Base-by-base conservation (phyloP, 2,329 filamentous ascomycete genomes). In the Aspergillus sp. region DNA sequence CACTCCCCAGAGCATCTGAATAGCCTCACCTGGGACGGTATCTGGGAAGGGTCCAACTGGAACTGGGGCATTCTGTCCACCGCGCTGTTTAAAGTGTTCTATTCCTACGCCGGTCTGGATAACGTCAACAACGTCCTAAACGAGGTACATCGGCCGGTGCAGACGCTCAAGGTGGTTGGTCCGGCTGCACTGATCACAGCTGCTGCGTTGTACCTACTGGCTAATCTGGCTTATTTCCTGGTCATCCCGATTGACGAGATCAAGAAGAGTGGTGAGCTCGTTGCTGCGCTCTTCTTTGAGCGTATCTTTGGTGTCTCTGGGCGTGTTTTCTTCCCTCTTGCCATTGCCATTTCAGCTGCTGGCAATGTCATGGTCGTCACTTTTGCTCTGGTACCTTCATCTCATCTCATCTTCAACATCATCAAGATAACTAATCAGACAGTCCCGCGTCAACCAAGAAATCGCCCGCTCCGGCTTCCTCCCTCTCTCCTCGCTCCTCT, bases 361-460 rank as follows among this genome's bases (percentile, higher is more conserved):
- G 85, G 84, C 0, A 88, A 88, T 57, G 83, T 88, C 10, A 82
- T 88, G 76, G 82, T 86, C 0, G 82, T 85, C 2, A 81, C 81
- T 0, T 88, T 87, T 59, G 75, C 82, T 1, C 62, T 83, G 61
- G 83, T 85, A 69, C 54, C 74, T 62, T 27, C 29, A n/a, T 47
- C 28, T 5, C 30, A 39, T 12, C 8, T 37, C 7, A 39, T 12
- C 8, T 37, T 6, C 13, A 3, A 6, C 7, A 19, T 33, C 10
- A 19, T 27, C 26, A 33, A n/a, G 11, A 36, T 45, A 51, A 51
- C 51, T 59, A 35, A 29, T 42, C 53, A 31, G 27, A 1, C 45
- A 85, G 81, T 78, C 83, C 5, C 78, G 84, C 2, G 65, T 86
- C 2, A 87, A 87, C 52, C 83, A 88, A 57, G 84, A 88, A 58